Base-by-base conservation (phyloP, 2,329 filamentous ascomycete genomes). In the Dendrostoma leiphaemia region DNA sequence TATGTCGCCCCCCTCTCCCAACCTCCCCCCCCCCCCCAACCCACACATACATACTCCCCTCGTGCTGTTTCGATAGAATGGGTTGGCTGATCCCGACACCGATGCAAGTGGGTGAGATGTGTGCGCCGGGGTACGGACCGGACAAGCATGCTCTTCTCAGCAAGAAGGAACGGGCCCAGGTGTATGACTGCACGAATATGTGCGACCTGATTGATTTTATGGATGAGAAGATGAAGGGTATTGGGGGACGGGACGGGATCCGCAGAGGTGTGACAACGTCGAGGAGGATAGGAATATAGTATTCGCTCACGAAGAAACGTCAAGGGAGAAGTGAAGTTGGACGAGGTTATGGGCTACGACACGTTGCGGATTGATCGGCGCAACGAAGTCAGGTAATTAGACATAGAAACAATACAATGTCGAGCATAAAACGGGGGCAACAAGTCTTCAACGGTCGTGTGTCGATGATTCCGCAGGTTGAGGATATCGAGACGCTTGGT, bases 161-260 rank as follows among this genome's bases (percentile, higher is more conserved):
- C n/a, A 84, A 79, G 64, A 76, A 74, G 63, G 82, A 87, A 65
- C 73, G 84, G 57, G 66, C 67, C 15, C 67, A 68, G 28, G 66
- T 88, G 63, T 73, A 78, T 51, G 73, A 69, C 47, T 73, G 79
- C 59, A 69, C 67, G 10, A 77, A 77, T 54, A 82, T 84, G 70
- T 67, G 82, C 38, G 82, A 85, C 44, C 64, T 87, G 46, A 67
- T 86, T 8, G 84, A 87, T 61, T 85, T 79, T 57, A 66, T 87
- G 52, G 82, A 86, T 59, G 75, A 74, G 26, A 76, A 74, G 57
- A 72, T 74, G 43, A 69, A 68, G 51, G 60, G 46, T n/a, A 55
- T 58, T 32, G 59, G 47, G 6, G 57, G 60, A 10, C 59, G 56
- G 23, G 26, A 48, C 9, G 60, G 60, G n/a, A n/a, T 65, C 35